Percentiles rank a stretch among this genome's conserved stretches.
Conservation (phyloP, 2,329 filamentous ascomycete species). For the Tolypocladium tundrense region DNA sequence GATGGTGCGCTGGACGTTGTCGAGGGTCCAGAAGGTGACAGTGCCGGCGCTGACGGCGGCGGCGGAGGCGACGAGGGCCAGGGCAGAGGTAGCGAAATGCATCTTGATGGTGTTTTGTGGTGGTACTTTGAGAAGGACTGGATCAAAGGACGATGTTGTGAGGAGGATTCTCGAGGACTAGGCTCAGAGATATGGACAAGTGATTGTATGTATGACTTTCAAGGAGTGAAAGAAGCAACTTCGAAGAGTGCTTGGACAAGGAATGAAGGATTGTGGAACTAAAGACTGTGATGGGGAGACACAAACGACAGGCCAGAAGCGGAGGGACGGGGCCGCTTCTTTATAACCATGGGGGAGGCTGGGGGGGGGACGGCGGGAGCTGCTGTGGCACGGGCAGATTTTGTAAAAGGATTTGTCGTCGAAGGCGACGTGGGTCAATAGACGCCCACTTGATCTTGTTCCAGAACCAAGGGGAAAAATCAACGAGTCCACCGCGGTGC, state of each 20-base stretch:
- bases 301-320: neutral
- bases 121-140: slow-evolving; percentile 3
- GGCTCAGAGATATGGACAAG: slow-evolving; percentile 9
- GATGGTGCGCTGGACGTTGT: slow-evolving; percentile 37
- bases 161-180: slow-evolving; percentile 2
- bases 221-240: slow-evolving; percentile 12
- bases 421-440: neutral
- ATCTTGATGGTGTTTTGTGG: slow-evolving; percentile 31
- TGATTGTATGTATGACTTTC: neutral
- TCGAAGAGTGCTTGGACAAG: slow-evolving; percentile 8
- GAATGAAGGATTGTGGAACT: slow-evolving; percentile 9
- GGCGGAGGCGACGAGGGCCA: slow-evolving; percentile 31
- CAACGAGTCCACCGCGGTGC: neutral
- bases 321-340: slow-evolving; percentile 14
- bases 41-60: slow-evolving; percentile 33
- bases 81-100: slow-evolving; percentile 39
- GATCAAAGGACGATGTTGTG: neutral
- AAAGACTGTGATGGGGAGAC: neutral
- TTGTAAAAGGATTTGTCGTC: neutral
- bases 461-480: neutral
- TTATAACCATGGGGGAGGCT: slow-evolving; percentile 10
- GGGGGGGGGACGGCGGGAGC: neutral
- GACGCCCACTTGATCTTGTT: neutral
- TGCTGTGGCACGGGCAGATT: neutral
- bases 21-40: slow-evolving; percentile 50